phyloP scores from a whole-genome alignment of 495 filamentous ascomycete genomes.

The Penicillium dipodomyicola region DNA sequence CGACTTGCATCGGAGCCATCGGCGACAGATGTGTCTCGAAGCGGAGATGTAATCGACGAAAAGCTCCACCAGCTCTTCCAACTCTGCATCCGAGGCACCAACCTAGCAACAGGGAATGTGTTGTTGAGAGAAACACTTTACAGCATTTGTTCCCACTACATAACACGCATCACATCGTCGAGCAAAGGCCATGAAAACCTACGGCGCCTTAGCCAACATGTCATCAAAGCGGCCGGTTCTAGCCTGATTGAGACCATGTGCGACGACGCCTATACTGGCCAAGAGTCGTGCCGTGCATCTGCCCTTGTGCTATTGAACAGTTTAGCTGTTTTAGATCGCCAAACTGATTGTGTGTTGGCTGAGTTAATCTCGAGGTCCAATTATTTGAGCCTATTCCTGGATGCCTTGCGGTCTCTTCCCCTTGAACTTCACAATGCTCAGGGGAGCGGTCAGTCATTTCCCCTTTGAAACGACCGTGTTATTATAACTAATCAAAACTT shows the following conservation, averaged over 20 bases:
- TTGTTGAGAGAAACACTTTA: conserved; percentile 79
- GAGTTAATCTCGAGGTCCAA: conserved; percentile 80
- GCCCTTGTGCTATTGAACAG: conserved; percentile 75
- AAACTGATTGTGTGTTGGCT: conserved; percentile 67
- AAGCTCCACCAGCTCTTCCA: conserved; percentile 90
- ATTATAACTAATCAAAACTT: conserved; percentile 12
- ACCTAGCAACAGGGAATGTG: conserved; percentile 64
- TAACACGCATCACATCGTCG: conserved; percentile 64
- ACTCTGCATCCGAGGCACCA: conserved; percentile 69
- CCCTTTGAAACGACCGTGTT: background rate
- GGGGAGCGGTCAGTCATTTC: conserved; percentile 45
- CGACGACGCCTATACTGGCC: conserved; percentile 87
- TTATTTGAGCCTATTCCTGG: conserved; percentile 84
- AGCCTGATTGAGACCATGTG: conserved; percentile 80
- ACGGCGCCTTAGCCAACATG: conserved; percentile 64
- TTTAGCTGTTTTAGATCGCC: conserved; percentile 62
- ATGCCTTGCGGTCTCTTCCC: conserved; percentile 71
- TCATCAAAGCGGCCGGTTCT: conserved; percentile 73
- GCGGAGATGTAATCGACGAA: conserved; percentile 76
- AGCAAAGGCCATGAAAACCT: conserved; percentile 35
- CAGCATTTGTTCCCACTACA: conserved; percentile 80
- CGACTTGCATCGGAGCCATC: conserved; percentile 61
- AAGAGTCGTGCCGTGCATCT: conserved; percentile 74
- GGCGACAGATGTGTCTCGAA: conserved; percentile 44
- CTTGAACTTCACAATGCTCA: conserved; percentile 57